Percentiles rank a stretch among this genome's conserved stretches.
These are phyloP conservation scores for Aspergillus phoenicis DNA, from an alignment of 2,329 filamentous ascomycete genomes.

Conservation along the genomic window DNA sequence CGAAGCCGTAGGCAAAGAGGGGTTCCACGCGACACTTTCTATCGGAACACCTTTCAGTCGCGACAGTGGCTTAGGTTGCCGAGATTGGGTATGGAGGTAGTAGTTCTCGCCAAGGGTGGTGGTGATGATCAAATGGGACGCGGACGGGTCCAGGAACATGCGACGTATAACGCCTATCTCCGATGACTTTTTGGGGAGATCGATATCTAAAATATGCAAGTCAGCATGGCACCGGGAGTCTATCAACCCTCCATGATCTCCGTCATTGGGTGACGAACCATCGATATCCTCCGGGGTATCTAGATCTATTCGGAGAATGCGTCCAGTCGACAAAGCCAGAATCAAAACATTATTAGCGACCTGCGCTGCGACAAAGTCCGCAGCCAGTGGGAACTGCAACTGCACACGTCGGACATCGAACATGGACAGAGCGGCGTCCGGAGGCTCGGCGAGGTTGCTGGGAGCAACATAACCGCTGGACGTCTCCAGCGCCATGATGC, in stretches of 20 bases:
- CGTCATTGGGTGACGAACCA: slow-evolving; percentile 53
- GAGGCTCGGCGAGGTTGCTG: slow-evolving; percentile 61
- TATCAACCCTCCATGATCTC: background rate
- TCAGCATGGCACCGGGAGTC: slow-evolving; percentile 20
- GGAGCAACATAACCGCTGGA: slow-evolving; percentile 73
- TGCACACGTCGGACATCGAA: slow-evolving; percentile 93
- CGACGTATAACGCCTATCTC: slow-evolving; percentile 90
- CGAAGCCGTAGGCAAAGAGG: slow-evolving; percentile 85
- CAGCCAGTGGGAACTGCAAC: slow-evolving; percentile 90
- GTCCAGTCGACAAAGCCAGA: slow-evolving; percentile 85
- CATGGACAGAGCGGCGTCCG: slow-evolving; percentile 73
- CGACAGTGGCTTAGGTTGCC: slow-evolving; percentile 78
- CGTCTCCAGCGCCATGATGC: slow-evolving; percentile 69
- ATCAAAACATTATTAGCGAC: slow-evolving; percentile 97
- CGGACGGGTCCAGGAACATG: slow-evolving; percentile 97
- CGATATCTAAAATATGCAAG: slow-evolving; percentile 70
- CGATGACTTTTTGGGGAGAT: slow-evolving; percentile 88
- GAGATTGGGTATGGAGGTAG: slow-evolving; percentile 94
- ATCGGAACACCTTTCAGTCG: slow-evolving; percentile 84
- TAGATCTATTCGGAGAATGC: slow-evolving; percentile 90
- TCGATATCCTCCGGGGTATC: slow-evolving; percentile 95
- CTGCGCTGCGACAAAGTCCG: slow-evolving; percentile 93
- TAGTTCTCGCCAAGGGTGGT: slow-evolving; percentile 94
- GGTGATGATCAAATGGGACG: slow-evolving; percentile 88
- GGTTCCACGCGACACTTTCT: slow-evolving; percentile 92